These are phyloP conservation scores for Exserohilum rostratum DNA, from an alignment of 2,329 filamentous ascomycete species.

Conservation along the genomic window DNA sequence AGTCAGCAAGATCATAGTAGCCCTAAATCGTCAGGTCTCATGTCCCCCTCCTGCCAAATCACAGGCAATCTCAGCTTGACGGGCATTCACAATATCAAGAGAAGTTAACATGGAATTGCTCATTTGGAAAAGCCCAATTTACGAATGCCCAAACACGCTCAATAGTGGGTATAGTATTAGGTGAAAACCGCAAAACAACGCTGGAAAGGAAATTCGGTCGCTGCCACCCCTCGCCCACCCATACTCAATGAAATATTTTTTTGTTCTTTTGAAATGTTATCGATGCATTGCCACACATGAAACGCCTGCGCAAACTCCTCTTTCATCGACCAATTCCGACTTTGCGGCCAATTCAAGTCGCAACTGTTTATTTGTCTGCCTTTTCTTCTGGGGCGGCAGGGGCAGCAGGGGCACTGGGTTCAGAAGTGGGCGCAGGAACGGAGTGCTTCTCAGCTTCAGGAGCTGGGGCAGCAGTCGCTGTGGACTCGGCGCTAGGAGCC, in stretches of 20 bases:
- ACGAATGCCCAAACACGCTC: slow-evolving; percentile 17
- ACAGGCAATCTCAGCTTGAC: not conserved
- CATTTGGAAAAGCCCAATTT: slow-evolving; percentile 3
- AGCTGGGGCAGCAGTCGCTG: slow-evolving; percentile 18
- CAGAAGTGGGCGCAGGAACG: not conserved
- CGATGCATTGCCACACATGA: not conserved
- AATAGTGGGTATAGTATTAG: slow-evolving; percentile 45
- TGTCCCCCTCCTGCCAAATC: not conserved
- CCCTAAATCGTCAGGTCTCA: not conserved
- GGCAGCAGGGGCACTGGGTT: not conserved
- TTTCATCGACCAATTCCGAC: not conserved
- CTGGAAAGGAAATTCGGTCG: slow-evolving; percentile 4
- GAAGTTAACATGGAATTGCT: not conserved
- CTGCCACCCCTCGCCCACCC: not conserved
- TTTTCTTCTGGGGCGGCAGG: slow-evolving; percentile 7
- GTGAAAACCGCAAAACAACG: slow-evolving; percentile 25
- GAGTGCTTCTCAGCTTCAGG: not conserved
- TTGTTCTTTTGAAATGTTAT: not conserved
- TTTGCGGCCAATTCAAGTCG: not conserved
- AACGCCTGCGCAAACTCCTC: not conserved
- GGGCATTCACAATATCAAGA: not conserved
- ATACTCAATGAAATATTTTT: not conserved
- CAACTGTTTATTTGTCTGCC: slow-evolving; percentile 3
- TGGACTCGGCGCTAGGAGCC: not conserved
- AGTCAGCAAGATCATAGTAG: slow-evolving; percentile 1